A percentile compares a stretch with the other conserved stretches of the same genome.
phyloP scores from a whole-genome alignment of 1,284 basidiomycete species.

The Apiotrichum mycotoxinovorans region DNA sequence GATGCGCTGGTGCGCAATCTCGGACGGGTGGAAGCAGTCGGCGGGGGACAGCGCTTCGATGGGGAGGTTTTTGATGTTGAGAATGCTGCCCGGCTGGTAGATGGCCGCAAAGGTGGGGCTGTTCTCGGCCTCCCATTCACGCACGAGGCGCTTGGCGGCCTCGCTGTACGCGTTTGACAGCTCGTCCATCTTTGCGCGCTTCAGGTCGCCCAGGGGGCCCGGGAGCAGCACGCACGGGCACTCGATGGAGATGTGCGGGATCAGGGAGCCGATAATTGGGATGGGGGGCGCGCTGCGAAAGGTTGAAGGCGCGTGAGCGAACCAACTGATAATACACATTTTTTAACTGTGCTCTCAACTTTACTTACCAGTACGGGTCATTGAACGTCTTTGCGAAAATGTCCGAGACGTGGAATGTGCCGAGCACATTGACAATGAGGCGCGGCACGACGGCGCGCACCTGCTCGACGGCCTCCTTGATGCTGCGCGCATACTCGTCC shows the following conservation, averaged over 20 bases:
- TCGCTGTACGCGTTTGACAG: constrained; percentile 40
- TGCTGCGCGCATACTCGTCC: constrained; percentile 34
- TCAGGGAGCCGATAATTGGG: constrained; percentile 14
- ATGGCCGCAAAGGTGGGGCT: constrained; percentile 35
- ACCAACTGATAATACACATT: no score
- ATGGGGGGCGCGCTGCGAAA: constrained; percentile 12
- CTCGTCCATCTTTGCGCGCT: constrained; percentile 43
- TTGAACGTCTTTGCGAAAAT: constrained; percentile 30
- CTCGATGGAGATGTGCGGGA: constrained; percentile 33
- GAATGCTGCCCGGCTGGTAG: constrained; percentile 38
- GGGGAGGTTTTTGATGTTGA: constrained; percentile 28
- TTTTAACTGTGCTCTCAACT: neutral
- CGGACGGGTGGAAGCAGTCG: constrained; percentile 49
- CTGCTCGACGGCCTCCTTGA: constrained; percentile 38
- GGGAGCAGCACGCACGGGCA: constrained; percentile 41
- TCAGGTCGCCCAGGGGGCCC: constrained; percentile 39
- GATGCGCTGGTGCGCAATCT: constrained; percentile 39
- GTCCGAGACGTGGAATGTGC: constrained; percentile 40
- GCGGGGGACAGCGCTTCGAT: constrained; percentile 40
- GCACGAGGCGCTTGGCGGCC: constrained; percentile 34
- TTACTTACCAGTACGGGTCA: neutral
- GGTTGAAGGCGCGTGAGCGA: no score
- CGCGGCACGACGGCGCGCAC: constrained; percentile 37
- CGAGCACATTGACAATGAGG: constrained; percentile 40
- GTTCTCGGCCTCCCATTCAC: constrained; percentile 35